These are phyloP conservation scores for Epicoccum sorghinum DNA, from an alignment of 2,329 filamentous ascomycete genomes.

Conservation along the genomic window DNA sequence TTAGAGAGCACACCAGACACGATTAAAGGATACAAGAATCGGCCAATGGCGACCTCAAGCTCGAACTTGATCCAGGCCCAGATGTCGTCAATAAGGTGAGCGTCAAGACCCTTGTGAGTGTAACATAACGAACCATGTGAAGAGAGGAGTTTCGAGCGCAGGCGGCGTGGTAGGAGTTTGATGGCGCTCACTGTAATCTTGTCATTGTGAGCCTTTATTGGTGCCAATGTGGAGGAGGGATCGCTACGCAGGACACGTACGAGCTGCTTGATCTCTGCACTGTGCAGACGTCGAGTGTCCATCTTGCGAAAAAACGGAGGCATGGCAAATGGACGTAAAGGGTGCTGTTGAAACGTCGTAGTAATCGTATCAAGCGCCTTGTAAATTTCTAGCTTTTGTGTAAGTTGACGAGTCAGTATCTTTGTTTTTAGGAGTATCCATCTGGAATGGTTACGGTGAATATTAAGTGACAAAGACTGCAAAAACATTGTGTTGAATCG, in stretches of 20 bases:
- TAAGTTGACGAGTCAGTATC: too few species aligned
- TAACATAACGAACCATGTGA: conserved; percentile 28
- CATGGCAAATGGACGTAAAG: conserved; percentile 2
- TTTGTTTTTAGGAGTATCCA: too few species aligned
- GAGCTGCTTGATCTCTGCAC: conserved; percentile 34
- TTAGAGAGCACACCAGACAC: conserved; percentile 23
- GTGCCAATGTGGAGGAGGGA: not conserved
- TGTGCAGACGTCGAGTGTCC: conserved; percentile 24
- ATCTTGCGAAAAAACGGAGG: conserved; percentile 14
- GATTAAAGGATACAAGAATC: conserved; percentile 35
- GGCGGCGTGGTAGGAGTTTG: conserved; percentile 27
- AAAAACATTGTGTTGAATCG: too few species aligned
- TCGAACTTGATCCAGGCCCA: conserved; percentile 33
- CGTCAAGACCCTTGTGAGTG: conserved; percentile 31
- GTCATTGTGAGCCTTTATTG: conserved; percentile 4
- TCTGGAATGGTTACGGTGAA: not conserved
- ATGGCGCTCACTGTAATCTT: conserved; percentile 21
- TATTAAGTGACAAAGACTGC: too few species aligned
- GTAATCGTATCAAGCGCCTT: not conserved
- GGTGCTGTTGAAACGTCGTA: too few species aligned
- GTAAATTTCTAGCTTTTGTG: too few species aligned
- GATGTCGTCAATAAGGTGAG: conserved; percentile 26
- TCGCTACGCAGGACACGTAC: conserved; percentile 25
- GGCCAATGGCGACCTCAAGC: conserved; percentile 29
- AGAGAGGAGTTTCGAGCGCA: conserved; percentile 26